These are phyloP conservation scores for Fulvia fulva DNA, from an alignment of 2,329 filamentous ascomycete species.

Conservation along the genomic window DNA sequence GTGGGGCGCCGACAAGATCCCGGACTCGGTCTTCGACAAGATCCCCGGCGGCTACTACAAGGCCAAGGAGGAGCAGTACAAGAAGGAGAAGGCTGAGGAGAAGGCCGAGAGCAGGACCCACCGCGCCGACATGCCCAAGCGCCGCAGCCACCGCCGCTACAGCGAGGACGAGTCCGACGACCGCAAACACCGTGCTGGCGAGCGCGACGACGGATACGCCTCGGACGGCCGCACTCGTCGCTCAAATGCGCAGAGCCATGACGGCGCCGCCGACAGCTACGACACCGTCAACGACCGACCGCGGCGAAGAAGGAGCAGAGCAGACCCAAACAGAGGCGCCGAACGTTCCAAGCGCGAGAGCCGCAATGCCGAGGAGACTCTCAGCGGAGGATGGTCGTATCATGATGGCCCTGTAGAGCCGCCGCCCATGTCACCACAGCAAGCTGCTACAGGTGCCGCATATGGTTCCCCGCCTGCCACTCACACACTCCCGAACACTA, in stretches of 20 bases:
- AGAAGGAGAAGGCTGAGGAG: constrained; percentile 16
- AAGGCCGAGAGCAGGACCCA: background rate
- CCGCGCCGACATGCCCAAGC: constrained; percentile 13
- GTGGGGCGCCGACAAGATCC: constrained; percentile 35
- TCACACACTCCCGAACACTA: background rate
- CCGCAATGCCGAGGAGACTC: constrained; percentile 12
- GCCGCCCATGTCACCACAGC: constrained; percentile 8
- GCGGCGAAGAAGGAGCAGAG: constrained; percentile 20
- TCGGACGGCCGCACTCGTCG: constrained; percentile 18
- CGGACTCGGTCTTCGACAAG: constrained; percentile 37
- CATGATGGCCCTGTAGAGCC: constrained; percentile 11
- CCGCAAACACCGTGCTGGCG: constrained; percentile 12
- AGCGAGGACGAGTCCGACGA: constrained; percentile 28
- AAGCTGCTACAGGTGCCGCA: constrained; percentile 1
- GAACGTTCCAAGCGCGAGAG: constrained; percentile 14
- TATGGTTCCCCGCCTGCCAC: constrained; percentile 9
- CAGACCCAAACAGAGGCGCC: constrained; percentile 23
- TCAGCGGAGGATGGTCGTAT: constrained; percentile 9
- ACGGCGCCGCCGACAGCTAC: constrained; percentile 24
- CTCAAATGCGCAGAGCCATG: constrained; percentile 17
- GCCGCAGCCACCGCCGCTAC: constrained; percentile 20
- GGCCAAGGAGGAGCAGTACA: constrained; percentile 24
- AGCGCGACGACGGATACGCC: constrained; percentile 20
- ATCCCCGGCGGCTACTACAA: constrained; percentile 36
- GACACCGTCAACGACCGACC: constrained; percentile 25